Base-by-base conservation (phyloP, 441 rosid species). In the Dalechampia spathulata region DNA sequence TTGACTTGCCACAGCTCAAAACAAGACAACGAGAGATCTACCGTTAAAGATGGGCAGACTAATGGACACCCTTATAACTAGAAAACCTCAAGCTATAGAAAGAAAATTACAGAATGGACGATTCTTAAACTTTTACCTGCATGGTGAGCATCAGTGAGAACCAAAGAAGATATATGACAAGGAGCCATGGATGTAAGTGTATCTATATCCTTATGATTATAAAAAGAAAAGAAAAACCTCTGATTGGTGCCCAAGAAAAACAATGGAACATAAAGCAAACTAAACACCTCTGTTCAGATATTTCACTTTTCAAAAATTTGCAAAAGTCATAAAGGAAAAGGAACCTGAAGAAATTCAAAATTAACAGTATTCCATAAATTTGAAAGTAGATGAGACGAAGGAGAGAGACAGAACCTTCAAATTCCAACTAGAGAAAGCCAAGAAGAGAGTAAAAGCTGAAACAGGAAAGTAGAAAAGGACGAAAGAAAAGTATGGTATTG, bases 391-490 rank as follows among this genome's bases (percentile, higher is more conserved):
- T 22, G 19, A 49, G 21, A 55, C 37, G 3, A 6, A 32, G 5
- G 17, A 17, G 38, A 42, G 52, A 65, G 42, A 51, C 59, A 36
- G 10, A 54, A 57, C 66, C 48, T 72, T 73, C 73, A 73, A 71
- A 65, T 60, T 59, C 63, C 70, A 77, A 72, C 72, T 53, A 65
- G 76, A 58, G 67, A 72, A 61, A 70, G 61, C 41, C 49, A 60
- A 67, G 62, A 55, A 62, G 52, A 67, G 64, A 73, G n/a, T n/a
- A 23, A 69, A 78, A 71, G 75, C 68, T 73, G 65, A 58, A 62
- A 55, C 51, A 64, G 53, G 64, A 77, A 78, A 70, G 77, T 61
- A 68, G 64, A 67, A 71, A 72, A 63, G 63, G 83, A 76, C 77
- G 73, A 74, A 66, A 63, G 49, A 68, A 67, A 76, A 66, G 76